Conservation (phyloP, 352 stramenopile genomes). For the Elongisporangium senticosum region DNA sequence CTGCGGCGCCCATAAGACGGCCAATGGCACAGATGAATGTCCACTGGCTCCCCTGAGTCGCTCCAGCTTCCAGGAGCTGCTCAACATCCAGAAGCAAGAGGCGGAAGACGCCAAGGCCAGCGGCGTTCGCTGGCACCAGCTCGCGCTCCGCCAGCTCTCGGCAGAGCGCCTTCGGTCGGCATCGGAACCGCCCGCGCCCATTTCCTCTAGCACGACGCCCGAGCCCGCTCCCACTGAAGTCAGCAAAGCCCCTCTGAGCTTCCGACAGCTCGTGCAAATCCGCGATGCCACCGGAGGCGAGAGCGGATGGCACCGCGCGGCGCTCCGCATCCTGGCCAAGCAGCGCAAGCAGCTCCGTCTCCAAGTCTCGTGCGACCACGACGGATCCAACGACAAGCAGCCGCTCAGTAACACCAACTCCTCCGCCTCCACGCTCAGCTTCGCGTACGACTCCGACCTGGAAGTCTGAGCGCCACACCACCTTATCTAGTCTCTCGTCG, state of each 20-base stretch:
- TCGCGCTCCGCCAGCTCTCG: constrained; percentile 31
- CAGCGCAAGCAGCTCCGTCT: background rate
- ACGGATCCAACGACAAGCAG: background rate
- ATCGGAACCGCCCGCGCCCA: background rate
- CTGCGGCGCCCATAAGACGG: background rate
- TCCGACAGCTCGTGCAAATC: background rate
- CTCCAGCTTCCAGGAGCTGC: constrained; percentile 34
- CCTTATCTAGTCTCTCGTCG: constrained; percentile 2
- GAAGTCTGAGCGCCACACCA: background rate
- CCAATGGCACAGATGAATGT: background rate
- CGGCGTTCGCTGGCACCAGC: constrained; percentile 21
- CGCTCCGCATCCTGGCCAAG: background rate
- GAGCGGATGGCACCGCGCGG: background rate
- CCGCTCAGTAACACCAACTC: constrained; percentile 15
- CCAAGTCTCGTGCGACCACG: background rate
- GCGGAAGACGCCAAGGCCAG: constrained; percentile 9
- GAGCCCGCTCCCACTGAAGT: background rate
- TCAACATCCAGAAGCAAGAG: constrained; percentile 14
- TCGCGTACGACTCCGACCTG: constrained; percentile 6
- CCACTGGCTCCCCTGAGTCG: background rate
- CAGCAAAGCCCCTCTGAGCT: background rate
- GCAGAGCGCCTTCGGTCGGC: constrained; percentile 15
- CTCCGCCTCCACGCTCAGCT: constrained; percentile 24
- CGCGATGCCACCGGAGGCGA: background rate
- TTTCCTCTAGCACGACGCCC: background rate